Conservation (phyloP, 306 rosid genomes). For the Gastrolobium villosum region DNA sequence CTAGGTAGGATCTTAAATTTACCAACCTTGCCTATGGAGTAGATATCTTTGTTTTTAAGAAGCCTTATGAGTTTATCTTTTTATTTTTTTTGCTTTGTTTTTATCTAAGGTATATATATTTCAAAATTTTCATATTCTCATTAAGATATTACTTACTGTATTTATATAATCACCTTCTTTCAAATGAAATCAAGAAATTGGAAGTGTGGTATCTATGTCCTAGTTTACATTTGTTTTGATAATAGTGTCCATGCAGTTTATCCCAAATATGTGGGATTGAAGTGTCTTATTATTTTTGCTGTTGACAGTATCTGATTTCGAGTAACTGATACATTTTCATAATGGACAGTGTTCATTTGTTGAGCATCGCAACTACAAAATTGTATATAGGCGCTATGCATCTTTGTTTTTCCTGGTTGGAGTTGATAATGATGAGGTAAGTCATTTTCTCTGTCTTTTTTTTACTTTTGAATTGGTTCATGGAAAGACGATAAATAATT, state of each 20-base stretch:
- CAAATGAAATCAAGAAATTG: not conserved
- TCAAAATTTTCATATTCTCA: slow-evolving; percentile 13
- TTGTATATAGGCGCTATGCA: slow-evolving; percentile 94
- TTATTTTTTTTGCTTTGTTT: not conserved
- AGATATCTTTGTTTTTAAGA: not conserved
- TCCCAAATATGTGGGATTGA: slow-evolving; percentile 17
- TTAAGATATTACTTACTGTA: not conserved
- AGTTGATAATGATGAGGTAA: slow-evolving; percentile 91
- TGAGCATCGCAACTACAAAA: slow-evolving; percentile 98
- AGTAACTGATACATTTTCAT: slow-evolving; percentile 48
- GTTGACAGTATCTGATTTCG: not conserved
- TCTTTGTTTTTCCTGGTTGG: slow-evolving; percentile 96
- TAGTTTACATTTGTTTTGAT: slow-evolving; percentile 16
- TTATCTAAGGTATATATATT: not conserved
- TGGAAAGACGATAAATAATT: not conserved
- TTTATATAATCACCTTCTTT: not conserved
- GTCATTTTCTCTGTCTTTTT: slow-evolving; percentile 24
- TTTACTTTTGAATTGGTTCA: slow-evolving; percentile 22
- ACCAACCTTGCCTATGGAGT: not conserved
- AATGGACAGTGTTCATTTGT: slow-evolving; percentile 92
- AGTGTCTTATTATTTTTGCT: slow-evolving; percentile 16
- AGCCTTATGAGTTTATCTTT: not conserved
- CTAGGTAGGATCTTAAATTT: too few species aligned
- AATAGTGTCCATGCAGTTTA: slow-evolving; percentile 24
- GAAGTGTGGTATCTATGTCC: slow-evolving; percentile 2